phyloP scores from a whole-genome alignment of 331 rosid genomes.

The Pyracantha coccinea region DNA sequence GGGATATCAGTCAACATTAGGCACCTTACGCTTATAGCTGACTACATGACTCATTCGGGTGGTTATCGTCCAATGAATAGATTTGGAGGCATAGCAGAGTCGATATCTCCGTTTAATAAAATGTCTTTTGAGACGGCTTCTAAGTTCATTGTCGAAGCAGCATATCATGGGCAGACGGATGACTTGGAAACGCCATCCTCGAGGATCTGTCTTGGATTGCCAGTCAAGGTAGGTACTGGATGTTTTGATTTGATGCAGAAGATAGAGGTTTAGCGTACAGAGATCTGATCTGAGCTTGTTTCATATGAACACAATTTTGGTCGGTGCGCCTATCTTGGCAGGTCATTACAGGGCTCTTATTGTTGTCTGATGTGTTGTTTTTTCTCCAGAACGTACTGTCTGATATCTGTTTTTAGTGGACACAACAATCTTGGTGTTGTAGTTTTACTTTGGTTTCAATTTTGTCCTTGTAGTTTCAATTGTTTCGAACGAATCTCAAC shows the following conservation, averaged over 20 bases:
- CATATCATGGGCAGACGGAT: slow-evolving; percentile 63
- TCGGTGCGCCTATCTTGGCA: no score
- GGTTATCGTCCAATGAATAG: slow-evolving; percentile 74
- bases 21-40: slow-evolving; percentile 34
- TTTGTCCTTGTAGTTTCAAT: background rate
- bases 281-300: slow-evolving; percentile 28
- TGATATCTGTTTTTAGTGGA: background rate
- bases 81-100: slow-evolving; percentile 59
- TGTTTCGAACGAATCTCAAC: background rate
- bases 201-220: slow-evolving; percentile 86
- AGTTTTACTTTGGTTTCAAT: background rate
- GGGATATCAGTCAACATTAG: slow-evolving; percentile 73
- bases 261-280: slow-evolving; percentile 41
- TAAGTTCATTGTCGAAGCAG: slow-evolving; percentile 85
- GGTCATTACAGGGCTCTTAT: background rate
- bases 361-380: background rate
- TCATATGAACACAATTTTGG: no score
- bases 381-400: background rate
- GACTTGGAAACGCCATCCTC: slow-evolving; percentile 83
- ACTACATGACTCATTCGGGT: slow-evolving; percentile 65
- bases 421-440: background rate
- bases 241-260: slow-evolving; percentile 70
- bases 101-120: slow-evolving; percentile 63
- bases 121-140: slow-evolving; percentile 83
- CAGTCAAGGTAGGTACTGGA: slow-evolving; percentile 83